phyloP scores from a whole-genome alignment of 352 stramenopile species.

The Globisporangium acanthophoron region DNA sequence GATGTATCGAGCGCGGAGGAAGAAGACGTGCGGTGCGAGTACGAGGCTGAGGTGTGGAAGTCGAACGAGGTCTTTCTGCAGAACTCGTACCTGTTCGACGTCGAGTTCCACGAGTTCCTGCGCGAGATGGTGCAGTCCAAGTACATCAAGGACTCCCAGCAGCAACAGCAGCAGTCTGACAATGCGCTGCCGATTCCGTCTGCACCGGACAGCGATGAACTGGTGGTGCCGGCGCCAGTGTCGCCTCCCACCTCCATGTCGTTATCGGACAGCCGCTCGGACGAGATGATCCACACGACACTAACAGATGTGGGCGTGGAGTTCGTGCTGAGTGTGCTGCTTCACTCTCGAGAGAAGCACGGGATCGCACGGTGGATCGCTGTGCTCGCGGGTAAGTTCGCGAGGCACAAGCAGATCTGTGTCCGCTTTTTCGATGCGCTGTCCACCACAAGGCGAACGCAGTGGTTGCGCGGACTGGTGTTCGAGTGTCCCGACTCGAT shows the following conservation, averaged over 20 bases:
- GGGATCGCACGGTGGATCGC: slow-evolving; percentile 80
- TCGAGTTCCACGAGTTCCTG: slow-evolving; percentile 95
- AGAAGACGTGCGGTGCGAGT: slow-evolving; percentile 56
- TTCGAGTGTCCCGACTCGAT: slow-evolving; percentile 86
- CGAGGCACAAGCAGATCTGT: slow-evolving; percentile 61
- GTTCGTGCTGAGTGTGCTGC: slow-evolving; percentile 85
- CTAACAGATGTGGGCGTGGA: slow-evolving; percentile 79
- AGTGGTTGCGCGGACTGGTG: slow-evolving; percentile 63
- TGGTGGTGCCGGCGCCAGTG: slow-evolving; percentile 4
- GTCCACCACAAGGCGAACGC: slow-evolving; percentile 40
- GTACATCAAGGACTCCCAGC: slow-evolving; percentile 54
- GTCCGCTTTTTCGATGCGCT: slow-evolving; percentile 61
- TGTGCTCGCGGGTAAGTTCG: slow-evolving; percentile 71
- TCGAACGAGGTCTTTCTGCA: slow-evolving; percentile 93
- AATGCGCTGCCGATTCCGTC: not conserved
- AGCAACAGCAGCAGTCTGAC: not conserved
- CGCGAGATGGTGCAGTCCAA: slow-evolving; percentile 83
- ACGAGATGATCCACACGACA: slow-evolving; percentile 60
- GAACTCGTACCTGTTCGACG: slow-evolving; percentile 94
- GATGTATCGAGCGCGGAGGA: slow-evolving; percentile 7
- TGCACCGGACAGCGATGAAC: slow-evolving; percentile 4
- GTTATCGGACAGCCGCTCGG: slow-evolving; percentile 14
- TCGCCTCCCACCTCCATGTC: slow-evolving; percentile 15
- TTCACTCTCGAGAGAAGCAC: slow-evolving; percentile 87
- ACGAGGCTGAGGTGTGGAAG: slow-evolving; percentile 89